phyloP scores from a whole-genome alignment of 176 grass and related monocot genomes.

The Oryza longistaminata region DNA sequence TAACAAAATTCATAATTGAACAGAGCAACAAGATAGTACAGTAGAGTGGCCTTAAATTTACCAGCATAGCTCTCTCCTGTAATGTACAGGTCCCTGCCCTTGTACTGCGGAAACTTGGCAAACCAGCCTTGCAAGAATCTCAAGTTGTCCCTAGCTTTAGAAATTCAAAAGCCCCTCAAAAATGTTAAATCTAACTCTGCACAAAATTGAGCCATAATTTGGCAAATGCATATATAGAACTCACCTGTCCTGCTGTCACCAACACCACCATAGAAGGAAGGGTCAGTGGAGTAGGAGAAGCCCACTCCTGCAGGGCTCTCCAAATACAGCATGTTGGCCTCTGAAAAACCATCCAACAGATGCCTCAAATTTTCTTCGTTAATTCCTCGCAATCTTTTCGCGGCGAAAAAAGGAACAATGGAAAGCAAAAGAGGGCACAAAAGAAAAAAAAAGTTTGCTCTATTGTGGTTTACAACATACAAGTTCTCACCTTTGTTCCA shows the following conservation, averaged over 20 bases:
- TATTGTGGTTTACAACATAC: slow-evolving; percentile 7
- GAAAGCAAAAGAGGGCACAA: not conserved
- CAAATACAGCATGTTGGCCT: slow-evolving; percentile 89
- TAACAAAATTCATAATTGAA: not conserved
- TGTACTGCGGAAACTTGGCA: slow-evolving; percentile 81
- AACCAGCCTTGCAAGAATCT: slow-evolving; percentile 87
- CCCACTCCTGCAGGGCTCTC: slow-evolving; percentile 91
- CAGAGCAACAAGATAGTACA: not conserved
- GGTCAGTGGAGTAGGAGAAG: slow-evolving; percentile 78
- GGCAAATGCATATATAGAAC: not conserved
- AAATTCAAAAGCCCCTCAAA: not conserved
- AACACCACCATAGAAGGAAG: slow-evolving; percentile 65
- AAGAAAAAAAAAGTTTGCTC: not conserved
- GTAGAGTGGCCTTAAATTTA: slow-evolving; percentile 27
- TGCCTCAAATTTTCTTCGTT: not conserved
- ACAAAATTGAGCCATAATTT: not conserved
- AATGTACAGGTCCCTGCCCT: slow-evolving; percentile 73
- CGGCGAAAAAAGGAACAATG: slow-evolving; percentile 14
- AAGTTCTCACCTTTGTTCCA: slow-evolving; percentile 89
- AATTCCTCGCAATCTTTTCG: not conserved
- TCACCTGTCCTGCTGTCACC: slow-evolving; percentile 81
- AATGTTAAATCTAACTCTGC: not conserved
- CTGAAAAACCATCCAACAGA: slow-evolving; percentile 48
- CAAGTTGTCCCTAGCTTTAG: slow-evolving; percentile 84
- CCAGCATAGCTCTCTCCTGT: slow-evolving; percentile 98